These are phyloP conservation scores for Ogataea allantospora DNA, from an alignment of 805 yeast species.

Conservation along the genomic window DNA sequence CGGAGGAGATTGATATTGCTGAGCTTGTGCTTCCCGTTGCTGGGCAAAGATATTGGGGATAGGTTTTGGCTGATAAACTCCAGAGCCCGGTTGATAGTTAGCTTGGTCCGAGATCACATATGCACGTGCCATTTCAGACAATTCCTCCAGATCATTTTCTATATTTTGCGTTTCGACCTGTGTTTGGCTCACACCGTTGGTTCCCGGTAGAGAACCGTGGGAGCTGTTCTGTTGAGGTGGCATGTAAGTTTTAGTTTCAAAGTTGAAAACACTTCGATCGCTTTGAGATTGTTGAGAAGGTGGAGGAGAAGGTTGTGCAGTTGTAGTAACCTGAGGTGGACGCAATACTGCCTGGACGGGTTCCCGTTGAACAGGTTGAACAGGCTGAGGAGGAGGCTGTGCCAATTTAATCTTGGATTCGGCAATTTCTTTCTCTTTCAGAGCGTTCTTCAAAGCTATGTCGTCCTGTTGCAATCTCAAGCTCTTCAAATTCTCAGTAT, in stretches of 20 bases:
- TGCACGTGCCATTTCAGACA: constrained; percentile 33
- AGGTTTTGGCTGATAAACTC: constrained; percentile 21
- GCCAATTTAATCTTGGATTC: constrained; percentile 27
- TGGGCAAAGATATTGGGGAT: constrained; percentile 19
- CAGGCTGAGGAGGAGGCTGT: constrained; percentile 14
- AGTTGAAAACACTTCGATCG: constrained; percentile 1
- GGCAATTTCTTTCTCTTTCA: constrained; percentile 28
- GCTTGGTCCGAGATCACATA: constrained; percentile 30
- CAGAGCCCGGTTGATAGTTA: constrained; percentile 13
- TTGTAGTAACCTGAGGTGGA: constrained; percentile 21
- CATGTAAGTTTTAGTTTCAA: constrained; percentile 3
- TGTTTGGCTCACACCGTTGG: constrained; percentile 7
- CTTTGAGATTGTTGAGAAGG: constrained; percentile 19
- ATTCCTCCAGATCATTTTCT: constrained; percentile 32
- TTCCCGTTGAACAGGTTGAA: constrained; percentile 1
- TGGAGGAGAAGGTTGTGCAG: constrained; percentile 10
- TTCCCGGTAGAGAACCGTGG: constrained; percentile 8
- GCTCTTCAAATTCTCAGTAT: constrained; percentile 28
- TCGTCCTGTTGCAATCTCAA: constrained; percentile 29
- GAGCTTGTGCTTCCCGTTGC: constrained; percentile 24
- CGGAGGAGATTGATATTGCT: constrained; percentile 14
- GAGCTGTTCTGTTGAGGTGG: constrained; percentile 9
- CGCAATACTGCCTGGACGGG: constrained; percentile 1
- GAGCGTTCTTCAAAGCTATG: constrained; percentile 26
- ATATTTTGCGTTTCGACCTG: constrained; percentile 13